Base-by-base conservation (phyloP, 2,329 filamentous ascomycete species). In the Chaetothyriales sp. region DNA sequence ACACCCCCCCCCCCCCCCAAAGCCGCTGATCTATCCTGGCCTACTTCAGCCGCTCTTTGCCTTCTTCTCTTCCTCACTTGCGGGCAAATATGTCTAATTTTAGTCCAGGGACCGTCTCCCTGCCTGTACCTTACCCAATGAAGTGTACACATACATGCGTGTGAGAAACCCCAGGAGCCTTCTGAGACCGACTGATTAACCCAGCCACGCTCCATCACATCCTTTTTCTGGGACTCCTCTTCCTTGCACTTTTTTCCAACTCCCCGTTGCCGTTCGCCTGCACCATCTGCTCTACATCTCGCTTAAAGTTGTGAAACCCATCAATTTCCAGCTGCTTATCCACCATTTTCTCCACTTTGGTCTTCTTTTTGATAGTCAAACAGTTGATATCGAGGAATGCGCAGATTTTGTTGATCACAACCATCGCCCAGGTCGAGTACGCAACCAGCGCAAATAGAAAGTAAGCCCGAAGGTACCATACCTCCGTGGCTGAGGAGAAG, bases 361-460 rank as follows among this genome's bases (percentile, higher is more conserved):
- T 43, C 46, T 50, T 55, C 46, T 54, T 55, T 48, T 70, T 73
- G 55, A 98, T 95, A 0, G 89, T 97, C 59, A 98, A 72, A 63
- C 90, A 95, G 64, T 90, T 92, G 73, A 98, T 98, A 56, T 87
- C 89, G 20, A 98, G 73, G 69, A 86, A 97, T 51, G 83, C 77
- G 71, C 92, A 97, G 62, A 98, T 97, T 65, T 85, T 86, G 56
- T 82, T 85, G 63, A 95, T 88, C 47, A 97, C 89, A 44, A 95
- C 74, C 62, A 85, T 84, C 0, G 92, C 92, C 92, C 92, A 98
- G 60, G 85, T 81, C 67, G 86, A 89, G 69, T 98, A 98, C 2
- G 87, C 85, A n/a, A 89, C 71, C 46, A 82, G 71, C 1, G 89
- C 82, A 66, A 95, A 92, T 47, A 86, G 62, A 56, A 97, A 84